A percentile compares a stretch with the other conserved stretches of the same genome.
Conservation (phyloP, 140 eudicot species). For the Eryngium alpinum region DNA sequence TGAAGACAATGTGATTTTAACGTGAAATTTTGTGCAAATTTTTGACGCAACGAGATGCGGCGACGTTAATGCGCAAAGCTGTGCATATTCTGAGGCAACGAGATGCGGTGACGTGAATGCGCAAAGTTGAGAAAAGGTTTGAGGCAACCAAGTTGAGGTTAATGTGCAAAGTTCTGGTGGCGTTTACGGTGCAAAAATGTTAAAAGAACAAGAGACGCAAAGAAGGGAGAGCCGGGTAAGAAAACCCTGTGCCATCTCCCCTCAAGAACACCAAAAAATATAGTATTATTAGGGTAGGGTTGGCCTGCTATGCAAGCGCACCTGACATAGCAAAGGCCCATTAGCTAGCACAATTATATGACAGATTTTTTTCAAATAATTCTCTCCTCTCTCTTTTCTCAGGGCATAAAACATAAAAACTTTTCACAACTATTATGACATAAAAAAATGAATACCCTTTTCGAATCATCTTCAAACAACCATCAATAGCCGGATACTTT, state of each 20-base stretch:
- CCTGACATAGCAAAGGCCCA: constrained; percentile 89
- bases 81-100: too few species aligned
- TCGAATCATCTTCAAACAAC: too few species aligned
- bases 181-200: background rate
- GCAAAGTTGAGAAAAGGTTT: background rate
- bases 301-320: constrained; percentile 97
- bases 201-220: constrained; percentile 21
- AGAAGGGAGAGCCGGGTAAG: constrained; percentile 61
- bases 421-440: too few species aligned
- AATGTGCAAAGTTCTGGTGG: background rate
- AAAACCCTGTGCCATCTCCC: constrained; percentile 76
- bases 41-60: too few species aligned
- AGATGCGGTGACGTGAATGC: too few species aligned
- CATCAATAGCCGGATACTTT: too few species aligned
- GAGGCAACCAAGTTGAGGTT: background rate
- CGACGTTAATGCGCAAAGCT: too few species aligned
- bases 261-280: constrained; percentile 18
- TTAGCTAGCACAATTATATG: background rate
- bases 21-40: too few species aligned
- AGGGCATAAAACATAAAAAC: too few species aligned
- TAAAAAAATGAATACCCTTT: too few species aligned
- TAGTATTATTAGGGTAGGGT: constrained; percentile 23
- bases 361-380: background rate
- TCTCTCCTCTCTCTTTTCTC: background rate
- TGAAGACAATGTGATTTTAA: background rate